These are phyloP conservation scores for Leccinum olivaceopallidum DNA, from an alignment of 768 basidiomycete genomes.

Conservation along the genomic window DNA sequence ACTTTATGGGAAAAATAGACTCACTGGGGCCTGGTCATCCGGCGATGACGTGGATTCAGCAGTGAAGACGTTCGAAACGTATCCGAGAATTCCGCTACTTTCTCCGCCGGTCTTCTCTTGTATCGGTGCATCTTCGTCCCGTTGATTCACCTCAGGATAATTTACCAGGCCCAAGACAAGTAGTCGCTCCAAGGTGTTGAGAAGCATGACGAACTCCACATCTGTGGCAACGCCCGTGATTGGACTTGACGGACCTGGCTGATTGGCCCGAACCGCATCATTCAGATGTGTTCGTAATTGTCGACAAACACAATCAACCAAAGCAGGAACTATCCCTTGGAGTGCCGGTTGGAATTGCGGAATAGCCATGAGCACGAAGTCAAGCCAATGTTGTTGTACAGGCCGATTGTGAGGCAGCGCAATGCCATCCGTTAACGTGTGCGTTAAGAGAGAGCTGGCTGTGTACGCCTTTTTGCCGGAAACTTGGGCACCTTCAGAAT, in stretches of 20 bases:
- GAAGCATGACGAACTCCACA: slow-evolving; percentile 79
- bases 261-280: slow-evolving; percentile 51
- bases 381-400: slow-evolving; percentile 93
- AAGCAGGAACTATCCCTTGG: slow-evolving; percentile 63
- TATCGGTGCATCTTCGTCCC: slow-evolving; percentile 55
- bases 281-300: slow-evolving; percentile 60
- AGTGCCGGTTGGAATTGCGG: slow-evolving; percentile 80
- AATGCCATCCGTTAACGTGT: slow-evolving; percentile 82
- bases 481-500: slow-evolving; percentile 37
- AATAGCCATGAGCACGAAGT: slow-evolving; percentile 90
- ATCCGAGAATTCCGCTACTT: slow-evolving; percentile 74
- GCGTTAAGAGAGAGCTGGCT: slow-evolving; percentile 71
- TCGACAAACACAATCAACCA: slow-evolving; percentile 77
- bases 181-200: slow-evolving; percentile 82
- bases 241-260: slow-evolving; percentile 40
- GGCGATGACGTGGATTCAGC: slow-evolving; percentile 54
- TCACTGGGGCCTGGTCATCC: slow-evolving; percentile 61
- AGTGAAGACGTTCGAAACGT: slow-evolving; percentile 90
- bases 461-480: slow-evolving; percentile 40
- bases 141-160: slow-evolving; percentile 45
- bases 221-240: slow-evolving; percentile 61
- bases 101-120: slow-evolving; percentile 57
- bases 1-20: slow-evolving; percentile 23
- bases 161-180: slow-evolving; percentile 71
- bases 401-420: slow-evolving; percentile 66